Evolutionary conservation across 2,329 filamentous ascomycete species (phyloP), one percentile per base, ranked within the genome.

Genomic region (Clarireedia sp.): DNA sequence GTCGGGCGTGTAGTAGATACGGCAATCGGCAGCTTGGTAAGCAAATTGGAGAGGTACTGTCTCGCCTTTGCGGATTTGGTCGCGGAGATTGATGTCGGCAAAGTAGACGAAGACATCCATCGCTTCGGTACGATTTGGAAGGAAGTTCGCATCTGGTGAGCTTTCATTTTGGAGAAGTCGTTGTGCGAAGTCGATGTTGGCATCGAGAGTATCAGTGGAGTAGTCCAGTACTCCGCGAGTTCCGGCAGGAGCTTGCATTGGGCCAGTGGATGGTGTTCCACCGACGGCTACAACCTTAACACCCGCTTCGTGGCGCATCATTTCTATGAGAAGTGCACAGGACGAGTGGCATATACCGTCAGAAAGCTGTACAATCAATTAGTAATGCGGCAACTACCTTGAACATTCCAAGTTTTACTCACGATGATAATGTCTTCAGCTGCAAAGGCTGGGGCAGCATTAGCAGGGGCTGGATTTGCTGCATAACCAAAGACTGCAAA

Each of bases 281-380:
- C 79, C 80, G 56, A 80, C 70, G 5, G 75, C 77, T 52, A 76
- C 73, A 4, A 74, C 77, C 67, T 76, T 75, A n/a, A 82, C 76
- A 36, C 75, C 75, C 21, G 71, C 78, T 57, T 79, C 73, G 23
- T 74, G 74, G 16, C 74, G 73, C 62, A 83, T 70, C 61, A 82
- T 73, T 60, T 83, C 77, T 10, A 74, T 73, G 58, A 81, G 80
- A 3, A 81, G 70, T 3, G 78, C 75, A 68, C 81, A 84, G 2
- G 79, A 79, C 0, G 78, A 82, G 21, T 76, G 76, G 65, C 81
- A 84, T 61, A 77, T 74, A 36, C 80, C 80, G 62, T 83, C 81
- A 51, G 78, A 76, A n/a, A 83, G 71, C 17, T 61, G 26, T 14
- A 64, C 73, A 60, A 59, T 12, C 12, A 43, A n/a, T 19, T 21